These are phyloP conservation scores for Clarireedia monteithiana DNA, from an alignment of 2,329 filamentous ascomycete species.

Conservation along the genomic window DNA sequence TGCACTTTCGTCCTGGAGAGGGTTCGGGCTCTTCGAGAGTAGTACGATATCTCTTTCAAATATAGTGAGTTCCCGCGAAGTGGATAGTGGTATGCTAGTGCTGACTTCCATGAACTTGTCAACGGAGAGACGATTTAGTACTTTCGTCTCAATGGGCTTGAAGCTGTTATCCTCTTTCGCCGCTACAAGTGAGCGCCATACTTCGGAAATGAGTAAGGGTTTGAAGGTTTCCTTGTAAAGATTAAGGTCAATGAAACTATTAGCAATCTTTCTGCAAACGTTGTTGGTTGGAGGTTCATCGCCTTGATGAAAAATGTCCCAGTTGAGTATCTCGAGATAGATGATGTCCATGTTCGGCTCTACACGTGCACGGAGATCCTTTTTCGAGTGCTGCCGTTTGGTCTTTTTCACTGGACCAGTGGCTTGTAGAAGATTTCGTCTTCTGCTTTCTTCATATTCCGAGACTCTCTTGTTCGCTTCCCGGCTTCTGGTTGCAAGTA, in stretches of 20 bases:
- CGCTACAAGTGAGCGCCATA: slow-evolving; percentile 90
- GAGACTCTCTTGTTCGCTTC: slow-evolving; percentile 27
- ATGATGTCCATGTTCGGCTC: slow-evolving; percentile 80
- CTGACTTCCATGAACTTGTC: slow-evolving; percentile 91
- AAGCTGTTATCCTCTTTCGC: slow-evolving; percentile 78
- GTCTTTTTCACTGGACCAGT: slow-evolving; percentile 76
- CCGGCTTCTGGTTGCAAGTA: slow-evolving; percentile 39
- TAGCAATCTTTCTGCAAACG: slow-evolving; percentile 67
- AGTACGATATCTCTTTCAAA: slow-evolving; percentile 85
- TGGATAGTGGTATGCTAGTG: slow-evolving; percentile 64
- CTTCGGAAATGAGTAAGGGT: slow-evolving; percentile 82
- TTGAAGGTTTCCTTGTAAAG: slow-evolving; percentile 88
- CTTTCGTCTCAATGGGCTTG: slow-evolving; percentile 78
- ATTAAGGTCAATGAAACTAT: slow-evolving; percentile 65
- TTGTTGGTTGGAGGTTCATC: slow-evolving; percentile 75
- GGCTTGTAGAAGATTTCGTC: slow-evolving; percentile 42
- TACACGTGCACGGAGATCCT: slow-evolving; percentile 89
- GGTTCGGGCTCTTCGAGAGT: slow-evolving; percentile 65
- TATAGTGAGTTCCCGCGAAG: slow-evolving; percentile 64
- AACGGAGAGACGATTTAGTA: slow-evolving; percentile 80
- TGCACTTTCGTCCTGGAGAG: slow-evolving; percentile 55
- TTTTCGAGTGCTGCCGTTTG: slow-evolving; percentile 71
- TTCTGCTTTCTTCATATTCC: slow-evolving; percentile 39
- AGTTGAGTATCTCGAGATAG: slow-evolving; percentile 79
- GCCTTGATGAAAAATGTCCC: slow-evolving; percentile 89